Evolutionary conservation across 345 rosid species (phyloP).

Genomic region (Syzygium oleosum): DNA sequence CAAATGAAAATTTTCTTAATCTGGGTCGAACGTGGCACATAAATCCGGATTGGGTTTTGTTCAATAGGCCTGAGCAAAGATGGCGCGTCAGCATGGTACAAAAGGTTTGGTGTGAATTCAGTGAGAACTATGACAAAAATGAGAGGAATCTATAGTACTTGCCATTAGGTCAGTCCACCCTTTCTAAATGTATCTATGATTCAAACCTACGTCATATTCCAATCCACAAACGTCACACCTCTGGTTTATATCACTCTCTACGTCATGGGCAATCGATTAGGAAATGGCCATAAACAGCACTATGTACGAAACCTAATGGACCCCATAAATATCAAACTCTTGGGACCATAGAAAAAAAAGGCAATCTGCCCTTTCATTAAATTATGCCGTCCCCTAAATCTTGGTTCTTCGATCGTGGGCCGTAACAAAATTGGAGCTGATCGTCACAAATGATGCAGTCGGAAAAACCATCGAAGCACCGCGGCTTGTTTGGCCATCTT

Average conservation of each 20-base stretch:
- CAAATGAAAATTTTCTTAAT: neutral
- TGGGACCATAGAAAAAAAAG: neutral
- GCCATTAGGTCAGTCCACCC: too few relatives aligned
- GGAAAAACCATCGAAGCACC: neutral
- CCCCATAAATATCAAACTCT: neutral
- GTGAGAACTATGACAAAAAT: neutral
- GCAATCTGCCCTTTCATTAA: neutral
- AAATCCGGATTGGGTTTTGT: neutral
- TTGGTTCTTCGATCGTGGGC: neutral
- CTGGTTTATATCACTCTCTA: neutral
- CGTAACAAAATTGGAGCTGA: neutral
- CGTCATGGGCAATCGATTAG: neutral
- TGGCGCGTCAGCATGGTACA: neutral
- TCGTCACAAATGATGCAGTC: neutral
- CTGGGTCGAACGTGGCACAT: neutral
- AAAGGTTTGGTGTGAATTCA: neutral
- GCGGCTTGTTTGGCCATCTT: neutral
- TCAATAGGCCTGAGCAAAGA: neutral
- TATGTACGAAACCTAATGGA: neutral
- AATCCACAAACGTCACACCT: neutral
- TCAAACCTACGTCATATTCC: neutral
- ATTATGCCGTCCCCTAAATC: neutral
- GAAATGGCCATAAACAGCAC: neutral
- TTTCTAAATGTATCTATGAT: too few relatives aligned
- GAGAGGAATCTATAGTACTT: neutral